Percentiles rank a stretch among this genome's conserved stretches.
phyloP scores from a whole-genome alignment of 345 rosid species.

The Rhodamnia rubescens region DNA sequence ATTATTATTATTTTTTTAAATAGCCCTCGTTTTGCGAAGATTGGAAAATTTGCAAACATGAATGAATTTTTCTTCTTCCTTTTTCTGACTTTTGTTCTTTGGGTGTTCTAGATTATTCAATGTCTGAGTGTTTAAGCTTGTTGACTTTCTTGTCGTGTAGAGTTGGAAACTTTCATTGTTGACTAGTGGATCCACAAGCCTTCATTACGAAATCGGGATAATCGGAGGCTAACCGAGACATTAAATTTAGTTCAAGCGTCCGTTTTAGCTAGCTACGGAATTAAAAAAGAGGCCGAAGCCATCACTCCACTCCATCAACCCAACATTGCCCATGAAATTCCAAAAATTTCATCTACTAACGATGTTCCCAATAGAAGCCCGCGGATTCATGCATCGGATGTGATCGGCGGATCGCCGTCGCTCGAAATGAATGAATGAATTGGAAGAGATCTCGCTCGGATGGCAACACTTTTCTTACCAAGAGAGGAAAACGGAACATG shows the following conservation, averaged over 20 bases:
- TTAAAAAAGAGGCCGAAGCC: neutral
- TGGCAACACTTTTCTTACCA: neutral
- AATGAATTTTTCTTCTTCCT: neutral
- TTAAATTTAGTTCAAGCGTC: neutral
- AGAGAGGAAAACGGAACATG: neutral
- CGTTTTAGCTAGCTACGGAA: neutral
- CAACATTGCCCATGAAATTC: neutral
- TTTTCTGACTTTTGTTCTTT: neutral
- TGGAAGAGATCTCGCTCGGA: neutral
- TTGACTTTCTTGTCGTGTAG: neutral
- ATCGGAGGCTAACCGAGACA: neutral
- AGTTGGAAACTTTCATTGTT: neutral
- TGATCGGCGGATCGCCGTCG: accelerated
- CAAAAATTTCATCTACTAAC: neutral
- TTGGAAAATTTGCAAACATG: neutral
- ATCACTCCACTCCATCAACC: neutral
- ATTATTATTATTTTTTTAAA: too few species aligned
- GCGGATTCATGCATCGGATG: neutral
- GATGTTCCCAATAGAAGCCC: neutral
- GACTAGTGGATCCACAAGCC: neutral
- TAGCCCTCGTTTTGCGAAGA: neutral
- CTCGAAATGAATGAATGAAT: neutral
- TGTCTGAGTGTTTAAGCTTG: neutral
- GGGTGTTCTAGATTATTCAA: neutral
- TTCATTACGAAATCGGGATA: neutral